Percentiles rank a stretch among this genome's conserved stretches.
phyloP scores from a whole-genome alignment of 106 monocot species.

The Allium sativum region DNA sequence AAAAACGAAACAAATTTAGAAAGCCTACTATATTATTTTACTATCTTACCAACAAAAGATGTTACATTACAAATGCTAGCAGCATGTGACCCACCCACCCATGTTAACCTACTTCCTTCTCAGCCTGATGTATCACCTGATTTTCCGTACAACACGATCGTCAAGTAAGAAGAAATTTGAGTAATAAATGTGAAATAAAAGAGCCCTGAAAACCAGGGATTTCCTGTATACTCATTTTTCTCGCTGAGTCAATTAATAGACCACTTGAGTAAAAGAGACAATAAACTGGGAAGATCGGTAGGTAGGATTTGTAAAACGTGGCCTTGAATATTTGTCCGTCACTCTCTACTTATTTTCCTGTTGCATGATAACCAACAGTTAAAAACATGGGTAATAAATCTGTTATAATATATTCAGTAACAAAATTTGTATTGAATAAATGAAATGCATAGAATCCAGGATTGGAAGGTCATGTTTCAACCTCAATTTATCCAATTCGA shows the following conservation, averaged over 20 bases:
- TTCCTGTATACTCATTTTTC: slow-evolving; percentile 5
- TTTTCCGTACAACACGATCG: slow-evolving; percentile 9
- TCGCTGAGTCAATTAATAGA: slow-evolving; percentile 10
- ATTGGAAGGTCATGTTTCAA: too few relatives aligned
- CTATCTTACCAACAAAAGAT: too few relatives aligned
- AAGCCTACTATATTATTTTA: too few relatives aligned
- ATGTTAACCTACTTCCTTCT: slow-evolving; percentile 4
- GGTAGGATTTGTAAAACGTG: slow-evolving; percentile 20
- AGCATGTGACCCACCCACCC: too few relatives aligned
- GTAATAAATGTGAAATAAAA: neutral
- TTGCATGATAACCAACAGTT: neutral
- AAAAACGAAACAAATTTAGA: too few relatives aligned
- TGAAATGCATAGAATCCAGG: too few relatives aligned
- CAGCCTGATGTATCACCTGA: slow-evolving; percentile 30
- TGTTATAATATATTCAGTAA: neutral
- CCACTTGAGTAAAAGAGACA: slow-evolving; percentile 10
- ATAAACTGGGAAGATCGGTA: slow-evolving; percentile 5
- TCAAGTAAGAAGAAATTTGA: neutral
- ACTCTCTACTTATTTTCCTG: neutral
- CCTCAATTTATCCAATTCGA: too few relatives aligned
- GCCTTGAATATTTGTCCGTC: slow-evolving; percentile 13
- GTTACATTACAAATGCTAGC: too few relatives aligned
- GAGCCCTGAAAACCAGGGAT: slow-evolving; percentile 37
- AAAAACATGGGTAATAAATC: neutral
- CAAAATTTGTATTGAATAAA: too few relatives aligned